Evolutionary conservation across 2,329 filamentous ascomycete genomes (phyloP).

Genomic region (Fragosphaeria purpurea): DNA sequence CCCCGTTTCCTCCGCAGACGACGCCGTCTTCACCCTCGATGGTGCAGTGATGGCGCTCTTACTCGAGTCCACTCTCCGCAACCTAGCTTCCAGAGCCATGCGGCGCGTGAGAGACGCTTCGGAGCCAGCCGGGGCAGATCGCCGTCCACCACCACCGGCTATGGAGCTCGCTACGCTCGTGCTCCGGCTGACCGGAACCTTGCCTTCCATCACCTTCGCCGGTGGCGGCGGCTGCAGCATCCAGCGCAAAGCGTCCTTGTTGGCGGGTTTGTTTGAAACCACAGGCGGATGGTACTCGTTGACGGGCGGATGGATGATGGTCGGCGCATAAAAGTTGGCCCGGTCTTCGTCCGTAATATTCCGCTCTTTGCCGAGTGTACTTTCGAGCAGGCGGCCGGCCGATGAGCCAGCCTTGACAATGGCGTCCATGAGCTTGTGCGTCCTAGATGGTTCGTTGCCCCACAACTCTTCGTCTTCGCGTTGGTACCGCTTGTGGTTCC

Average conservation of each 20-base stretch:
- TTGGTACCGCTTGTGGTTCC: slow-evolving; percentile 73
- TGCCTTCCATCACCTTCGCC: slow-evolving; percentile 84
- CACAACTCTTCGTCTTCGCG: slow-evolving; percentile 81
- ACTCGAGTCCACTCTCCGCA: slow-evolving; percentile 8
- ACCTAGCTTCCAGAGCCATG: slow-evolving; percentile 9
- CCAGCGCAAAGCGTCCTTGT: slow-evolving; percentile 67
- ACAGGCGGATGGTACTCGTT: slow-evolving; percentile 82
- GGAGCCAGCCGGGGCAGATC: not conserved
- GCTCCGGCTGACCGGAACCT: slow-evolving; percentile 58
- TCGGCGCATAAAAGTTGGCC: slow-evolving; percentile 47
- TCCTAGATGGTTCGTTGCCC: slow-evolving; percentile 48
- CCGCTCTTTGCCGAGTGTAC: slow-evolving; percentile 38
- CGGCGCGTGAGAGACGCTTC: slow-evolving; percentile 10
- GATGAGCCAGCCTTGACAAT: slow-evolving; percentile 49
- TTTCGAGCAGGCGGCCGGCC: slow-evolving; percentile 44
- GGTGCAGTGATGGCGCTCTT: slow-evolving; percentile 1
- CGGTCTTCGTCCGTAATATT: slow-evolving; percentile 37
- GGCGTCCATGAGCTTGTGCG: slow-evolving; percentile 47
- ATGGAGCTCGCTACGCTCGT: slow-evolving; percentile 45
- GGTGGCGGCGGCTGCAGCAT: slow-evolving; percentile 90
- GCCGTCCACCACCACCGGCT: slow-evolving; percentile 22
- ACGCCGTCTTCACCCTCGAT: not conserved
- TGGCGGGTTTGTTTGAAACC: slow-evolving; percentile 62
- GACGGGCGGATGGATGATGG: slow-evolving; percentile 55
- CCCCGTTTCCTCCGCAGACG: slow-evolving; percentile 17